These are phyloP conservation scores for Ustilaginoidea virens DNA, from an alignment of 2,329 filamentous ascomycete genomes.

Conservation along the genomic window DNA sequence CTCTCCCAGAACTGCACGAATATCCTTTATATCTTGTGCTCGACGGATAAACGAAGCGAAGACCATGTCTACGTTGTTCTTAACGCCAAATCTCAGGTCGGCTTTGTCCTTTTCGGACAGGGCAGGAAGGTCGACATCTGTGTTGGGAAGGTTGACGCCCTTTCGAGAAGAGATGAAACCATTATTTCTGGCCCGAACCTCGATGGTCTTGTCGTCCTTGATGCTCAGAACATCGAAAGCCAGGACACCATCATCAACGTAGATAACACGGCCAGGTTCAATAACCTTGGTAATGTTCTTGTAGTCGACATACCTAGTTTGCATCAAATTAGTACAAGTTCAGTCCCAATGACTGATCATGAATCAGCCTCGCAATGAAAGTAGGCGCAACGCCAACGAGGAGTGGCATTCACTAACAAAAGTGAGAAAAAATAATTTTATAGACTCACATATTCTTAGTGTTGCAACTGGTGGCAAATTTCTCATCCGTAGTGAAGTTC, in stretches of 20 bases:
- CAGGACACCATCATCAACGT: conserved; percentile 95
- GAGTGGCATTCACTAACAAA: no score
- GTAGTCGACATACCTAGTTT: conserved; percentile 80
- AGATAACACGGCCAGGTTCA: conserved; percentile 77
- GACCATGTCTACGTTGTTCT: conserved; percentile 98
- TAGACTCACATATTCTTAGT: conserved; percentile 76
- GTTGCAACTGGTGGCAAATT: conserved; percentile 72
- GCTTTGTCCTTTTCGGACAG: conserved; percentile 96
- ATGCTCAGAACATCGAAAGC: conserved; percentile 88
- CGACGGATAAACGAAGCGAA: conserved; percentile 97
- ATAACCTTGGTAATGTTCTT: conserved; percentile 99
- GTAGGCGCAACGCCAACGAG: no score
- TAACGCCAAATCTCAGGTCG: conserved; percentile 88
- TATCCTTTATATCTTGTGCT: conserved; percentile 81
- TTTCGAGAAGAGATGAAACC: conserved; percentile 98
- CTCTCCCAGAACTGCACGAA: conserved; percentile 79
- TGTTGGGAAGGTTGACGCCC: conserved; percentile 98
- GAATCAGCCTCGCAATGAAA: no score
- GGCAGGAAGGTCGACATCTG: conserved; percentile 92
- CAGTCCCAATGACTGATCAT: no score
- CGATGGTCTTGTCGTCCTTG: conserved; percentile 76
- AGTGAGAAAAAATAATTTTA: no score
- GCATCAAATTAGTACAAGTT: background rate
- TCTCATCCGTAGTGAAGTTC: conserved; percentile 93
- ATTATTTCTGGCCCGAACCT: conserved; percentile 83